Percentiles rank a stretch among this genome's conserved stretches.
These are phyloP conservation scores for Amoebophrya sp. DNA, from an alignment of 169 alveolate species.

Conservation along the genomic window DNA sequence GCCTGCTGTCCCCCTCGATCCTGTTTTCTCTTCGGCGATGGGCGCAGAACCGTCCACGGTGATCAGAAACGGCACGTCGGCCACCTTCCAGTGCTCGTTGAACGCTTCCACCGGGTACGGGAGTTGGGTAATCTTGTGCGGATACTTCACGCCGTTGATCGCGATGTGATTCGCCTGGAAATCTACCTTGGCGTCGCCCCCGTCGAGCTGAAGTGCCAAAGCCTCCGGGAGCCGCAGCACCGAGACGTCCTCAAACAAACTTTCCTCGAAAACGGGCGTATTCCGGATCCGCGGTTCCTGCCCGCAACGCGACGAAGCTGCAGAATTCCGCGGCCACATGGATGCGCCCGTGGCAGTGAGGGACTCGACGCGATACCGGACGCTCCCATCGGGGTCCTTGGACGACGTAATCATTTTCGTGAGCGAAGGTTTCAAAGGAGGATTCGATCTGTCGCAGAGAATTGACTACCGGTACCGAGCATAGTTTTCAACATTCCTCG, in stretches of 20 bases:
- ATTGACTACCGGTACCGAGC: too few relatives aligned
- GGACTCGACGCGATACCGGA: neutral
- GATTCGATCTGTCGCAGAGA: neutral
- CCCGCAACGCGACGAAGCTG: neutral
- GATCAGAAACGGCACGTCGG: neutral
- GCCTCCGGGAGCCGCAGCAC: neutral
- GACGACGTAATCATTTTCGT: neutral
- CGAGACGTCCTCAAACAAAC: neutral
- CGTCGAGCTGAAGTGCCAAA: neutral
- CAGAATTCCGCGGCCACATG: neutral
- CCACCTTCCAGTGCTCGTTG: neutral
- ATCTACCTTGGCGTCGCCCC: neutral
- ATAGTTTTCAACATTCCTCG: neutral
- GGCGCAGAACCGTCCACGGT: neutral
- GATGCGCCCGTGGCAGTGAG: neutral
- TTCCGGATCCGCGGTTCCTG: neutral
- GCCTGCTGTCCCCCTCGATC: too few relatives aligned
- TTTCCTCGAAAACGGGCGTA: neutral
- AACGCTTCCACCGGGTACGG: constrained; percentile 7
- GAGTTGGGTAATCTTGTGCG: neutral
- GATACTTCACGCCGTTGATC: neutral
- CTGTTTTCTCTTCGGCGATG: too few relatives aligned
- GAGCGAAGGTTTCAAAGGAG: neutral
- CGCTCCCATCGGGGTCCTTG: neutral
- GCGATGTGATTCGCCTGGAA: neutral